Evolutionary conservation across 2,329 filamentous ascomycete genomes (phyloP).

Genomic region (Xylaria sp.): DNA sequence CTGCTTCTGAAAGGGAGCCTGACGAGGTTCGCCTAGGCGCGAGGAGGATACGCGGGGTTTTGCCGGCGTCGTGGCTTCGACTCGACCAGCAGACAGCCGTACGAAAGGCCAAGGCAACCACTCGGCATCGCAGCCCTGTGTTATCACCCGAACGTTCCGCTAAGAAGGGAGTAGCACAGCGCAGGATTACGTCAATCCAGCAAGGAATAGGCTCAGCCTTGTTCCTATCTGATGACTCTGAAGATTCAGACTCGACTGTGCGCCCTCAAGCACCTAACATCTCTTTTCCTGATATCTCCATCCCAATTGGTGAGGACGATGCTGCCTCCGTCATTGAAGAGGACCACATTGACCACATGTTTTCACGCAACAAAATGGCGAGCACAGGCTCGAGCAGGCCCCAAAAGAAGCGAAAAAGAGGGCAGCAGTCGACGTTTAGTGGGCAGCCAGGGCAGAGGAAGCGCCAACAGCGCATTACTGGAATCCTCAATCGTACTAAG

Average conservation of each 20-base stretch:
- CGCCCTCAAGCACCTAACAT: conserved; percentile 28
- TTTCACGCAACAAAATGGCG: conserved; percentile 50
- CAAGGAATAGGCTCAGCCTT: conserved; percentile 41
- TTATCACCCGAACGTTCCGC: conserved; percentile 47
- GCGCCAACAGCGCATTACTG: conserved; percentile 42
- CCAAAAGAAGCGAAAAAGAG: conserved; percentile 41
- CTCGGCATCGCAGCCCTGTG: conserved; percentile 41
- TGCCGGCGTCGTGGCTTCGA: conserved; percentile 71
- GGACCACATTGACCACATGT: conserved; percentile 58
- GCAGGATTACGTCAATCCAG: conserved; percentile 44
- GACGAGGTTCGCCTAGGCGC: conserved; percentile 38
- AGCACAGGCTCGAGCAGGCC: conserved; percentile 35
- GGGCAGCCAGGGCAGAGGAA: conserved; percentile 35
- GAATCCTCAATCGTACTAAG: conserved; percentile 33
- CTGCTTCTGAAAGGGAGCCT: conserved; percentile 48
- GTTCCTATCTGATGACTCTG: conserved; percentile 53
- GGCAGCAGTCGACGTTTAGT: conserved; percentile 41
- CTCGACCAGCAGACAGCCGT: conserved; percentile 56
- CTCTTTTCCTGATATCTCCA: conserved; percentile 5
- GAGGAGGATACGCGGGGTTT: conserved; percentile 62
- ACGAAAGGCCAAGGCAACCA: conserved; percentile 40
- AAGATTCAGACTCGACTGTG: conserved; percentile 44
- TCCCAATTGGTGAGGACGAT: conserved; percentile 41
- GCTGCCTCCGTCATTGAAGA: conserved; percentile 56
- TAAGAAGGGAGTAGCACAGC: conserved; percentile 57